Evolutionary conservation across 1,139 yeast species (phyloP), one percentile per base, ranked within the genome.

Genomic region (Eremothecium gossypii): DNA sequence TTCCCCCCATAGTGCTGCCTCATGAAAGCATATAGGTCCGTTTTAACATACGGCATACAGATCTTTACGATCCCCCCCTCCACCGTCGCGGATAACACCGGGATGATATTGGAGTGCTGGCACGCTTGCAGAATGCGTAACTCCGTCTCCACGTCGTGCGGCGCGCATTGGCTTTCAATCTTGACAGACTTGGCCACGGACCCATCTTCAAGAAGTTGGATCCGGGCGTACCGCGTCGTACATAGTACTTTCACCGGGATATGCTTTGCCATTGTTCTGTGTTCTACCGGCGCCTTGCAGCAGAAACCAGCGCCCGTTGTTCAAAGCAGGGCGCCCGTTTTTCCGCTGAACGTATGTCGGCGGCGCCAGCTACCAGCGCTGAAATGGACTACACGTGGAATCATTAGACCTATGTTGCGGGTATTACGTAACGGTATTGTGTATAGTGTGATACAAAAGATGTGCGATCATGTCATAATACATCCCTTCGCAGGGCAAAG

Each of bases 91-190:
- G 49, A 52, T 6, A 58, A 31, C 30, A 59, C 30, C 17, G 49
- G 40, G 8, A 60, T 51, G 1, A 57, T 39, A 33, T 49, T 30
- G 3, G 38, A 14, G 11, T 26, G 26, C 6, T 41, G 43, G 7
- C 60, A 36, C 28, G 43, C 48, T 30, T 46, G 28, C 33, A 58
- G 39, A 7, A 59, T 51, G 3, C 49, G 42, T 10, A 57, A 36
- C 44, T 61, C 66, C 11, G 34, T 36, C 10, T 43, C 20, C 4
- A 57, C 54, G 35, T 60, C 51, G 44, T 61, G 64, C 10, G 66
- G 66, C n/a, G 58, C 41, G 20, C 41, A 28, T 33, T 41, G 44
- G 7, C 33, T 29, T 33, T 41, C 44, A 11, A 41, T 23, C 13
- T 41, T 39, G 30, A 41, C 35, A n/a, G 28, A 23, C 27, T 41